Base-by-base conservation (phyloP, 352 stramenopile genomes). In the Globisporangium viniferum region DNA sequence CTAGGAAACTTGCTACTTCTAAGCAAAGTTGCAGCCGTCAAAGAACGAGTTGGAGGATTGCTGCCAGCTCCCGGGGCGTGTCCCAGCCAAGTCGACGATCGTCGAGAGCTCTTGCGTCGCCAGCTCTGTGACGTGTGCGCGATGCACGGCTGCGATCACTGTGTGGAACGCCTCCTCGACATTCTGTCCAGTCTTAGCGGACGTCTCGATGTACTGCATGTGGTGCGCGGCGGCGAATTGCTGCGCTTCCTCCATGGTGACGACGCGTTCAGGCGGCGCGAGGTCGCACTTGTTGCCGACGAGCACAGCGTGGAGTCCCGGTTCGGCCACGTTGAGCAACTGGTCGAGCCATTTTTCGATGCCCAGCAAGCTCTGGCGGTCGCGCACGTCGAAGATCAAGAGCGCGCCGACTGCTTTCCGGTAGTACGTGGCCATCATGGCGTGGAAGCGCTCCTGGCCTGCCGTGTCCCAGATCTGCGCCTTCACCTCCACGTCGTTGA, bases 351-450 rank as follows among this genome's bases (percentile, higher is more conserved):
- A 93, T 15, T 75, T 78, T 62, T 92, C 80, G 9, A 91, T 69
- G 14, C 79, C 83, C 2, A 78, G 67, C 31, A 92, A 70, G 54
- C 79, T 92, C 3, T 74, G 54, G 14, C 79, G 76, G 55, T 91
- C 81, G 22, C 75, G 78, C 10, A 94, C 75, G 61, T 94, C 86
- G 53, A 91, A 94, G n/a, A 94, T 85, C 6, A 94, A 65, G n/a
- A 94, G 73, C 18, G 84, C 86, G 0, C 86, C 86, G 20, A 89
- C 76, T 27, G 85, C 82, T 64, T 93, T 95, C 51, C 89, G 84
- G 66, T 97, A 97, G 72, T 95, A 97, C 4, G 89, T 95, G 10
- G 84, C 79, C 88, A 95, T 95, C 86, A 95, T 97, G 18, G 86
- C 82, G 60, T 93, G 86, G 76, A 93, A 97, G 33, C 86, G 84